A percentile compares a stretch with the other conserved stretches of the same genome.
These are phyloP conservation scores for Linum tenue DNA, from an alignment of 345 rosid genomes.

Conservation along the genomic window DNA sequence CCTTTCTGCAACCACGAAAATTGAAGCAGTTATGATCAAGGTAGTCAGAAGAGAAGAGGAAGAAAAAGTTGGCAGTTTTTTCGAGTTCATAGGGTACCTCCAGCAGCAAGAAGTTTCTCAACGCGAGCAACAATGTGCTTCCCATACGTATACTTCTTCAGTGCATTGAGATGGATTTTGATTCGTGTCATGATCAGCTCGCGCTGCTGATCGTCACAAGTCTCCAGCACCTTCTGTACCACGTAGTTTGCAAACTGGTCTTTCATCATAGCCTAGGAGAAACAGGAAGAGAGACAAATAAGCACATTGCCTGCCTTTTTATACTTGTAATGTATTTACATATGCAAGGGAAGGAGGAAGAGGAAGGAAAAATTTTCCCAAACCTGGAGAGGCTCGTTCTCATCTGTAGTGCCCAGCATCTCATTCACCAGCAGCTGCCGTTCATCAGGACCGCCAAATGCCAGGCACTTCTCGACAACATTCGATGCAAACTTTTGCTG, in stretches of 20 bases:
- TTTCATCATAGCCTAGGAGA: conserved; percentile 71
- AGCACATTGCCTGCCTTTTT: no score
- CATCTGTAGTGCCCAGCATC: conserved; percentile 59
- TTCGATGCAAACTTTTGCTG: conserved; percentile 65
- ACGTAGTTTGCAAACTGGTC: conserved; percentile 85
- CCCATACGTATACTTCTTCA: conserved; percentile 81
- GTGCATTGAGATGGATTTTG: conserved; percentile 61
- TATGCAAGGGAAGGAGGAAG: no score
- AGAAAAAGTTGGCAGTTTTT: not conserved
- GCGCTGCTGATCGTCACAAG: conserved; percentile 68
- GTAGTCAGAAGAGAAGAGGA: not conserved
- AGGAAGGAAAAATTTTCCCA: not conserved
- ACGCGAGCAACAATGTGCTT: conserved; percentile 83
- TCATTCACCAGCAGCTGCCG: conserved; percentile 47
- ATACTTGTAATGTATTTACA: no score
- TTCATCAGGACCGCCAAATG: conserved; percentile 44
- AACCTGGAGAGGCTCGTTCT: conserved; percentile 62
- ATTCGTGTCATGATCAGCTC: conserved; percentile 64
- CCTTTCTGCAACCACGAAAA: conserved; percentile 41
- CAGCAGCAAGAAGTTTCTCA: conserved; percentile 83
- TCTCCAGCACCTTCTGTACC: conserved; percentile 74
- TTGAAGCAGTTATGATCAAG: not conserved
- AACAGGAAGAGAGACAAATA: not conserved
- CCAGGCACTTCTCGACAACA: conserved; percentile 56
- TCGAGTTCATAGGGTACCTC: conserved; percentile 30